Evolutionary conservation across 1,139 yeast species (phyloP), one percentile per base, ranked within the genome.

Genomic region (Suhomyces kunorum): DNA sequence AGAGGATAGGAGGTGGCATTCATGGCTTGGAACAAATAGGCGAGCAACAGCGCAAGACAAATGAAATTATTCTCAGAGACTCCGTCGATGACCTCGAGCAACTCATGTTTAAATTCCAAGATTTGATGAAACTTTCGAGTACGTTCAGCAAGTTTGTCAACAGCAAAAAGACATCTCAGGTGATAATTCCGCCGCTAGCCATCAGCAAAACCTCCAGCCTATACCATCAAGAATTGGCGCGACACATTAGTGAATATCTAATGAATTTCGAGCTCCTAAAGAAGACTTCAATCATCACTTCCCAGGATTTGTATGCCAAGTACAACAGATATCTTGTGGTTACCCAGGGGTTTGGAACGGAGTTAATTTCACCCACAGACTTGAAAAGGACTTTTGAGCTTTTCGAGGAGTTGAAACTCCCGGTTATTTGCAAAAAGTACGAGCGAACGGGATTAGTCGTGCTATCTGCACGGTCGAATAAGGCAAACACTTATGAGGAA

Each of bases 71-170:
- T 0, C 66, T 89, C 39, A 76, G 80, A 26, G 74, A 77, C 24
- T 89, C 96, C 0, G 64, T 90, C 29, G 85, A 83, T 40, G 96
- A 88, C 58, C 63, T 90, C 34, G 84, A 84, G 46, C 83, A 84
- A 32, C 66, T 90, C 37, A 83, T 88, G 83, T 74, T 80, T 18
- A 78, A 86, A 47, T 95, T 90, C 1, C 80, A 80, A 51, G 95
- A 89, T 42, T 38, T 90, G 36, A 78, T 83, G 31, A 68, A 71
- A 32, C 61, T 89, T 23, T 60, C 83, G 18, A 68, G 72, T 36
- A 63, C 78, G 32, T 73, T 79, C 59, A 68, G 75, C 50, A 47
- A 63, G 11, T 46, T 67, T 8, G 28, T 32, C 36, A 40, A 39
- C 8, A 17, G 34, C 14, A 28, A 30, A 28, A 40, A 36, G 28